Percentiles rank a stretch among this genome's conserved stretches.
Conservation (phyloP, 495 filamentous ascomycete genomes). For the Neurospora cerealis region DNA sequence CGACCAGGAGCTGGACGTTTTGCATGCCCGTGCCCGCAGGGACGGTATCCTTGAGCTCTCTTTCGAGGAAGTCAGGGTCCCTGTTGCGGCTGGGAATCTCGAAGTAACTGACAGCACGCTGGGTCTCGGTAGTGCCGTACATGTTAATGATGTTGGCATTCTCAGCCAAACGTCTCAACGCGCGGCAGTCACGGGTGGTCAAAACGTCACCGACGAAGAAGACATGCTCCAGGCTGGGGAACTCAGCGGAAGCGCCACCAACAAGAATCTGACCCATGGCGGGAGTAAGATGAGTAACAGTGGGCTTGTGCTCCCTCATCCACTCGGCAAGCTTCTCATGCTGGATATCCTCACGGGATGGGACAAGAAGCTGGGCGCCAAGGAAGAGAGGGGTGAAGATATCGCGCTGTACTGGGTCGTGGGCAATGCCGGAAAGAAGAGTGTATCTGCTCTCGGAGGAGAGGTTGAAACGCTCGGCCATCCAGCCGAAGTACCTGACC, state of each 20-base stretch:
- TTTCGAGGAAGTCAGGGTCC: constrained; percentile 59
- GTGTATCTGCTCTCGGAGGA: constrained; percentile 71
- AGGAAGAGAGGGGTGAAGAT: constrained; percentile 92
- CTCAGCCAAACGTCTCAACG: constrained; percentile 63
- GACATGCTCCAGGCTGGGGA: constrained; percentile 65
- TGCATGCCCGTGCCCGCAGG: constrained; percentile 86
- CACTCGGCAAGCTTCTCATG: constrained; percentile 86
- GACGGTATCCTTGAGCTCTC: constrained; percentile 61
- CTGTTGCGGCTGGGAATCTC: constrained; percentile 63
- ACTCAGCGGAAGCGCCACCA: constrained; percentile 68
- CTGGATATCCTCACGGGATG: constrained; percentile 74
- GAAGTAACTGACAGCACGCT: constrained; percentile 78
- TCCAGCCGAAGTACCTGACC: constrained; percentile 87
- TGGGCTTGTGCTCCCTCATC: constrained; percentile 72
- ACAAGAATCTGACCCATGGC: constrained; percentile 95
- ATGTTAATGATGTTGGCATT: constrained; percentile 81
- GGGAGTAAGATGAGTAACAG: constrained; percentile 85
- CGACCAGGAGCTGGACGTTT: constrained; percentile 86
- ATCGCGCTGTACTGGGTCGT: constrained; percentile 87
- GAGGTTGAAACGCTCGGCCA: constrained; percentile 72
- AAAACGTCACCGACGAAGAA: constrained; percentile 94
- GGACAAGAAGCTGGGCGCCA: constrained; percentile 72
- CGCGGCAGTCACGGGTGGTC: constrained; percentile 77
- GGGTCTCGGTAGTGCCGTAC: constrained; percentile 90
- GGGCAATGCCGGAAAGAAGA: constrained; percentile 74